Evolutionary conservation across 2,329 filamentous ascomycete species (phyloP).

Genomic region (Fusarium protoensiforme): DNA sequence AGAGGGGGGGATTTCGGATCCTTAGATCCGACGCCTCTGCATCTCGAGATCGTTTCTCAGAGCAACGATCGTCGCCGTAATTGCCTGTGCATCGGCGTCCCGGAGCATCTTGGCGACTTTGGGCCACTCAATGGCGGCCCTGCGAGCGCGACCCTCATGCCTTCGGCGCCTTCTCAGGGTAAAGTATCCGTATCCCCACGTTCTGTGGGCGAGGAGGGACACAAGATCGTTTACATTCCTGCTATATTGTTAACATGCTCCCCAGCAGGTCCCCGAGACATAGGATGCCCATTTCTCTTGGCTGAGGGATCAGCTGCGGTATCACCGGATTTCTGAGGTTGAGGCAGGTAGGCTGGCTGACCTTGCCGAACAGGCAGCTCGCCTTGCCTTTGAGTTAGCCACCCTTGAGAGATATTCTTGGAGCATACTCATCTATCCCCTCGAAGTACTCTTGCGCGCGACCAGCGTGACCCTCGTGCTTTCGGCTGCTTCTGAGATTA

Average conservation of each 20-base stretch:
- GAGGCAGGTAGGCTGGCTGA: too few relatives aligned
- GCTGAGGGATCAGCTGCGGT: too few relatives aligned
- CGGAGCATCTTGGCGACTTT: not conserved
- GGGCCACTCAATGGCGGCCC: not conserved
- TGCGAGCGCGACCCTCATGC: not conserved
- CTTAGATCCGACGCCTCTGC: not conserved
- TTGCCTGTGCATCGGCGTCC: not conserved
- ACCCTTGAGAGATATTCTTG: too few relatives aligned
- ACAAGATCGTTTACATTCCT: not conserved
- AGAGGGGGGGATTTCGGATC: too few relatives aligned
- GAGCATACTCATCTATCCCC: not conserved
- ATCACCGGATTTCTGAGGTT: too few relatives aligned
- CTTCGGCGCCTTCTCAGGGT: not conserved
- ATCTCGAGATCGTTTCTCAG: not conserved
- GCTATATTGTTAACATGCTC: not conserved
- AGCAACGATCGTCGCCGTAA: not conserved
- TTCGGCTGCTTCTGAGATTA: too few relatives aligned
- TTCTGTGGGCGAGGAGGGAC: not conserved
- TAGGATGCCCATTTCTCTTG: too few relatives aligned
- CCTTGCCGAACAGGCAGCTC: too few relatives aligned
- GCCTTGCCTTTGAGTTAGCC: too few relatives aligned
- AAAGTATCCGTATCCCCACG: not conserved
- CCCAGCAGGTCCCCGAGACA: too few relatives aligned
- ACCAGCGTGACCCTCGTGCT: too few relatives aligned
- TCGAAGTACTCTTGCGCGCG: not conserved